phyloP scores from a whole-genome alignment of 1,284 basidiomycete species.

The Somion occarium region DNA sequence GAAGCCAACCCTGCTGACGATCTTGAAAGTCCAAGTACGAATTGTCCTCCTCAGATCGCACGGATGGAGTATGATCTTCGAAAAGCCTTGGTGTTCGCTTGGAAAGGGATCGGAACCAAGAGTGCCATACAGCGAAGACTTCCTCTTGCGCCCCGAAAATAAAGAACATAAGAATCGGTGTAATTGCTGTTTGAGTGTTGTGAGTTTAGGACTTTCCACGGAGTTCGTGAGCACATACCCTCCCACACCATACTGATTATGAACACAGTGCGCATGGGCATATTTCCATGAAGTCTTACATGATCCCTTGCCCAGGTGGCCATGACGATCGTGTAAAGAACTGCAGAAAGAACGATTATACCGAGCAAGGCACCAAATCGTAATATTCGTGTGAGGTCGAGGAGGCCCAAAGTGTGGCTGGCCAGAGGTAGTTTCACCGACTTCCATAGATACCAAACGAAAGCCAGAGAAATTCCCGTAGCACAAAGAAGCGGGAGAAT shows the following conservation, averaged over 20 bases:
- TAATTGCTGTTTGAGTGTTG: conserved; percentile 20
- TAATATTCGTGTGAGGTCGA: conserved; percentile 17
- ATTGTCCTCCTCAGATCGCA: background rate
- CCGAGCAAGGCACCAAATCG: conserved; percentile 21
- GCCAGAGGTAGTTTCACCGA: conserved; percentile 17
- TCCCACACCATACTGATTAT: conserved; percentile 21
- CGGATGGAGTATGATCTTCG: background rate
- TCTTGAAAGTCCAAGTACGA: conserved; percentile 3
- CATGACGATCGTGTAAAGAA: conserved; percentile 19
- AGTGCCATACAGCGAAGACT: conserved; percentile 21
- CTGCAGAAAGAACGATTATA: conserved; percentile 20
- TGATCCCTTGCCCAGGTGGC: conserved; percentile 15
- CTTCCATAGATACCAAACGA: conserved; percentile 17
- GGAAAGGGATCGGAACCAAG: conserved; percentile 8
- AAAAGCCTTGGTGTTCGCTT: background rate
- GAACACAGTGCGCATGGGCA: conserved; percentile 4
- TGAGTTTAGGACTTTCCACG: too few relatives aligned
- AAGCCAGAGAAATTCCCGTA: conserved; percentile 12
- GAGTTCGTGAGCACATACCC: conserved; percentile 12
- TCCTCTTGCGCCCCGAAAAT: conserved; percentile 26
- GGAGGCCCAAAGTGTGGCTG: conserved; percentile 8
- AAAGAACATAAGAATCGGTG: conserved; percentile 20
- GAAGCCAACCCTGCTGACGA: background rate
- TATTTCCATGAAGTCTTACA: background rate
- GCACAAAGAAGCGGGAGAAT: conserved; percentile 19